Conservation (phyloP, 2,329 filamentous ascomycete species). For the Fusarium dimerum region DNA sequence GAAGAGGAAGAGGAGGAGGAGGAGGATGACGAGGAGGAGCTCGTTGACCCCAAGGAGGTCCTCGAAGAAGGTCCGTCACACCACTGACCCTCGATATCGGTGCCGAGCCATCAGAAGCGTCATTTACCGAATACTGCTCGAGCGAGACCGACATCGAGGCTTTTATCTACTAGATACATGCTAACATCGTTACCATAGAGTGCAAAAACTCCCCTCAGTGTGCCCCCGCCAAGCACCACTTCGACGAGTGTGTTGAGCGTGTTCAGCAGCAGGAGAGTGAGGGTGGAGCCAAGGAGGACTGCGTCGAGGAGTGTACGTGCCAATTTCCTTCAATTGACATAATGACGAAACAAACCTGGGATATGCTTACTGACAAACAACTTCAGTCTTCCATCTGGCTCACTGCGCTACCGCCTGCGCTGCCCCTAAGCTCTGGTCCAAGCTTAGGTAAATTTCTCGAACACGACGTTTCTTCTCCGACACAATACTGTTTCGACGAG, state of each 20-base stretch:
- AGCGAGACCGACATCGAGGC: conserved; percentile 4
- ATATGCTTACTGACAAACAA: conserved; percentile 14
- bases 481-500: conserved; percentile 21
- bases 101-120: conserved; percentile 20
- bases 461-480: conserved; percentile 14
- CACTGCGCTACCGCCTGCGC: conserved; percentile 94
- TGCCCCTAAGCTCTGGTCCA: conserved; percentile 91
- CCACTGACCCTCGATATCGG: conserved; percentile 1
- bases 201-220: conserved; percentile 87
- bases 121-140: conserved; percentile 17
- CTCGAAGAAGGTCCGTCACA: conserved; percentile 84
- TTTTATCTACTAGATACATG: conserved; percentile 6
- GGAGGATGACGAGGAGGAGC: conserved; percentile 75
- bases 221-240: conserved; percentile 92
- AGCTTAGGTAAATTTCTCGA: conserved; percentile 73
- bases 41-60: conserved; percentile 83
- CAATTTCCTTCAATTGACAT: conserved; percentile 7
- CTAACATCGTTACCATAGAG: conserved; percentile 56
- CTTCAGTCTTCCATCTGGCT: conserved; percentile 91
- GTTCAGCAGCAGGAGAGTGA: conserved; percentile 67
- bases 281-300: conserved; percentile 83
- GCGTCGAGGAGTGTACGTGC: conserved; percentile 95
- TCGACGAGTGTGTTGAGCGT: conserved; percentile 95
- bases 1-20: conserved; percentile 45
- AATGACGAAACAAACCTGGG: conserved; percentile 1